A percentile compares a stretch with the other conserved stretches of the same genome.
Conservation (phyloP, 2,329 filamentous ascomycete species). For the Fusarium verrucosum region DNA sequence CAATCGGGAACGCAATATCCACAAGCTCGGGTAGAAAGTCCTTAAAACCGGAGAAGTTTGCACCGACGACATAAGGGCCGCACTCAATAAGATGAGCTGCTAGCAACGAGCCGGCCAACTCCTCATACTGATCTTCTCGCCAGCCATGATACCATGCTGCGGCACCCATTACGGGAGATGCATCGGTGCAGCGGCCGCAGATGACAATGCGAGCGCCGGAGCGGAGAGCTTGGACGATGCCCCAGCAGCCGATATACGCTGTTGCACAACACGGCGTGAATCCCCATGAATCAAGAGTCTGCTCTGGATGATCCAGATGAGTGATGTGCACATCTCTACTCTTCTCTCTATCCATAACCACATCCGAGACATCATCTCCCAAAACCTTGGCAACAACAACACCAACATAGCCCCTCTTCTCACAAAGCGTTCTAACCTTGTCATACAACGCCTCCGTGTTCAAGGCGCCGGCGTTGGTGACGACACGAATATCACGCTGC, state of each 20-base stretch:
- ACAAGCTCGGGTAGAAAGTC: constrained; percentile 44
- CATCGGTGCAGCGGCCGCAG: constrained; percentile 60
- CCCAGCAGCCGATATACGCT: constrained; percentile 62
- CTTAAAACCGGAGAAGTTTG: constrained; percentile 62
- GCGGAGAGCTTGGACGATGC: constrained; percentile 55
- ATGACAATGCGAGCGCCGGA: constrained; percentile 59
- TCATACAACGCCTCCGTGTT: constrained; percentile 49
- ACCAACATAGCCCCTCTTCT: constrained; percentile 40
- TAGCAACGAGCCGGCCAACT: constrained; percentile 60
- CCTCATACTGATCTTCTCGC: constrained; percentile 57
- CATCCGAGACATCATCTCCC: constrained; percentile 52
- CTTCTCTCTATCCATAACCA: constrained; percentile 28
- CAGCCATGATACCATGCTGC: constrained; percentile 66
- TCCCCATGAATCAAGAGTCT: constrained; percentile 43
- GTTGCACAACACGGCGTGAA: constrained; percentile 43
- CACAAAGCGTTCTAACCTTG: constrained; percentile 46
- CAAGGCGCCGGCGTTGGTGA: constrained; percentile 53
- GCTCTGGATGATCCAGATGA: constrained; percentile 46
- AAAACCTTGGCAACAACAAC: constrained; percentile 51
- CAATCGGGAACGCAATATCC: constrained; percentile 51
- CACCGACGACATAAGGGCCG: constrained; percentile 62
- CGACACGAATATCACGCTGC: constrained; percentile 48
- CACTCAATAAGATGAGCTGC: constrained; percentile 66
- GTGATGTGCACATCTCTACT: constrained; percentile 31
- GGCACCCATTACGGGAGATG: constrained; percentile 63